These are phyloP conservation scores for Seiridium cupressi DNA, from an alignment of 2,329 filamentous ascomycete species.

Conservation along the genomic window DNA sequence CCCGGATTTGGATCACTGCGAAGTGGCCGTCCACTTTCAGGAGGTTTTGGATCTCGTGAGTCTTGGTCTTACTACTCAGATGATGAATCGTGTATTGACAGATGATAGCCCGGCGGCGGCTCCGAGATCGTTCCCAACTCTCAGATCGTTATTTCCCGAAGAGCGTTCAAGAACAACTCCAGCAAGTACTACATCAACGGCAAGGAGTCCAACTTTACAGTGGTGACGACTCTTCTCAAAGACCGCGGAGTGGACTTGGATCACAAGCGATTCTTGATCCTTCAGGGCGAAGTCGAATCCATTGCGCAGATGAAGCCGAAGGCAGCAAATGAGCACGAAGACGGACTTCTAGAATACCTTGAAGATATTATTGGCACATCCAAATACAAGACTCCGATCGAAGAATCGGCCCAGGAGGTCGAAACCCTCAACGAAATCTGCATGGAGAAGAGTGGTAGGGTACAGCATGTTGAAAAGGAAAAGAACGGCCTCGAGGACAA, in stretches of 20 bases:
- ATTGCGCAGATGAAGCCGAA: slow-evolving; percentile 99
- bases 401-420: slow-evolving; percentile 86
- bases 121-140: slow-evolving; percentile 80
- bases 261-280: slow-evolving; percentile 95
- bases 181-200: slow-evolving; percentile 98
- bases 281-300: slow-evolving; percentile 97
- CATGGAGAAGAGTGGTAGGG: slow-evolving; percentile 89
- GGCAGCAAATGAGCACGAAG: slow-evolving; percentile 90
- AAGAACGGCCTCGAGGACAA: slow-evolving; percentile 91
- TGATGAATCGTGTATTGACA: slow-evolving; percentile 23
- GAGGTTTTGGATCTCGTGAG: slow-evolving; percentile 82
- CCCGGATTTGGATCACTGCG: slow-evolving; percentile 84
- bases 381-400: slow-evolving; percentile 96
- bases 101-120: slow-evolving; percentile 62
- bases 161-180: slow-evolving; percentile 95
- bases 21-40: slow-evolving; percentile 95
- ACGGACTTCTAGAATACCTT: slow-evolving; percentile 92
- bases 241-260: slow-evolving; percentile 92
- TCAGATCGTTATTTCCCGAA: slow-evolving; percentile 81
- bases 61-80: slow-evolving; percentile 1
- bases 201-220: slow-evolving; percentile 86
- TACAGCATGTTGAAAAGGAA: slow-evolving; percentile 98
- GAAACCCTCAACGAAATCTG: slow-evolving; percentile 94
- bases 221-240: slow-evolving; percentile 82
- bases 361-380: slow-evolving; percentile 99